Evolutionary conservation across 164 flowering plant genomes (phyloP).

Genomic region (Piper longum): DNA sequence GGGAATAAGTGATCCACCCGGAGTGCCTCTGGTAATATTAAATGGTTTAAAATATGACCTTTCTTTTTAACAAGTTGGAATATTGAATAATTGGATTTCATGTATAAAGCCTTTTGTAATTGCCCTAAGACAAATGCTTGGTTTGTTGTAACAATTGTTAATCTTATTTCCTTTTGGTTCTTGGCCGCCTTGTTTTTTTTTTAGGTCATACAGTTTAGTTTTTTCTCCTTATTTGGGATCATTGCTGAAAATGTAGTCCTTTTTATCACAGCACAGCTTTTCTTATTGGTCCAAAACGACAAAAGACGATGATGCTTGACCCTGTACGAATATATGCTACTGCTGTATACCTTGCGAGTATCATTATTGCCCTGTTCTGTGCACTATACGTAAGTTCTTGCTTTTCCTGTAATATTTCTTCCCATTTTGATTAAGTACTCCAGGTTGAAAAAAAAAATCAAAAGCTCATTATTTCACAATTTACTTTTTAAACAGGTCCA

Average conservation of each 20-base stretch:
- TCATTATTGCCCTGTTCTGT: conserved; percentile 47
- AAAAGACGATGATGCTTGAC: conserved; percentile 78
- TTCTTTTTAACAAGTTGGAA: too few relatives aligned
- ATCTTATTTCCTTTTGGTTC: too few relatives aligned
- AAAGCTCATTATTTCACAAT: not conserved
- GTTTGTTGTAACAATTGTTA: too few relatives aligned
- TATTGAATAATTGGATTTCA: too few relatives aligned
- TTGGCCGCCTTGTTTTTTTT: not conserved
- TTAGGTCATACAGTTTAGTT: not conserved
- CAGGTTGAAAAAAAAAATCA: not conserved
- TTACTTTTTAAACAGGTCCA: conserved; percentile 36
- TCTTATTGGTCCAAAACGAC: conserved; percentile 58
- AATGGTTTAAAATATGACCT: too few relatives aligned
- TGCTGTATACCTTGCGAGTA: conserved; percentile 53
- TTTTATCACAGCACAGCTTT: conserved; percentile 74
- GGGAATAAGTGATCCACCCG: too few relatives aligned
- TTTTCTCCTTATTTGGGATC: not conserved
- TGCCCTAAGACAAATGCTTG: too few relatives aligned
- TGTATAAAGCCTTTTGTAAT: too few relatives aligned
- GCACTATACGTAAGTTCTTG: conserved; percentile 74
- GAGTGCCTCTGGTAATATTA: too few relatives aligned
- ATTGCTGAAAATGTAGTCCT: not conserved
- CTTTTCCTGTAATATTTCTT: not conserved
- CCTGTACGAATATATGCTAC: conserved; percentile 68
- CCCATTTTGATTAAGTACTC: not conserved